Evolutionary conservation across 2,329 filamentous ascomycete species (phyloP).

Genomic region (Acrocalymma vagum): DNA sequence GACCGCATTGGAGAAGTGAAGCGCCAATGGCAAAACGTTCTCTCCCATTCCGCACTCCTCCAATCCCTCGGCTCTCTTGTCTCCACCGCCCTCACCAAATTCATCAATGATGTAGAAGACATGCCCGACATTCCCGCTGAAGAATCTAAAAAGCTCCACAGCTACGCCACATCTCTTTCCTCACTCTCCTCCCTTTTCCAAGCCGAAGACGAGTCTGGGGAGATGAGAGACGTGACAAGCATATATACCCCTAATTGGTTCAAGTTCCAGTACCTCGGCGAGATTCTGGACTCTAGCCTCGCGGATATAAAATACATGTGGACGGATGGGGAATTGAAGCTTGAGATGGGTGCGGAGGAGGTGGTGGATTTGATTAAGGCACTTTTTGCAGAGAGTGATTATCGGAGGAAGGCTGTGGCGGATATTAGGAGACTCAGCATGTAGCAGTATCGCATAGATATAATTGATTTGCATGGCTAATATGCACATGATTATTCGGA

Average conservation of each 20-base stretch:
- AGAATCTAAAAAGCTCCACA: slow-evolving; percentile 67
- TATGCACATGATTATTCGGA: too few species aligned
- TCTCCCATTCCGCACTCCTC: slow-evolving; percentile 68
- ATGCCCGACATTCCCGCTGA: slow-evolving; percentile 70
- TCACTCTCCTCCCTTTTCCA: slow-evolving; percentile 66
- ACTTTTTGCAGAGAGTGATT: slow-evolving; percentile 69
- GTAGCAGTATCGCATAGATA: too few species aligned
- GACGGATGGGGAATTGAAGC: slow-evolving; percentile 69
- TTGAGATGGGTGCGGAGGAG: slow-evolving; percentile 69
- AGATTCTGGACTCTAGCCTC: slow-evolving; percentile 69
- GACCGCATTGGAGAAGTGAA: slow-evolving; percentile 66
- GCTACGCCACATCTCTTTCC: slow-evolving; percentile 64
- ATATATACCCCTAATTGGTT: slow-evolving; percentile 71
- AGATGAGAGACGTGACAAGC: slow-evolving; percentile 63
- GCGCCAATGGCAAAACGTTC: slow-evolving; percentile 63
- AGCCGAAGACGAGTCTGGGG: slow-evolving; percentile 50
- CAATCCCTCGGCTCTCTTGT: slow-evolving; percentile 69
- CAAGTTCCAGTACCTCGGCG: slow-evolving; percentile 70
- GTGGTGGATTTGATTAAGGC: slow-evolving; percentile 70
- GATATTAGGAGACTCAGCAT: slow-evolving; percentile 57
- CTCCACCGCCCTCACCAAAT: slow-evolving; percentile 64
- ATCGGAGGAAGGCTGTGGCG: slow-evolving; percentile 65
- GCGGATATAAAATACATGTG: slow-evolving; percentile 73
- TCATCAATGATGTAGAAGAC: slow-evolving; percentile 70
- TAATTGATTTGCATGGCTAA: too few species aligned